Evolutionary conservation across 2,329 filamentous ascomycete species (phyloP).

Genomic region (Capronia coronata): DNA sequence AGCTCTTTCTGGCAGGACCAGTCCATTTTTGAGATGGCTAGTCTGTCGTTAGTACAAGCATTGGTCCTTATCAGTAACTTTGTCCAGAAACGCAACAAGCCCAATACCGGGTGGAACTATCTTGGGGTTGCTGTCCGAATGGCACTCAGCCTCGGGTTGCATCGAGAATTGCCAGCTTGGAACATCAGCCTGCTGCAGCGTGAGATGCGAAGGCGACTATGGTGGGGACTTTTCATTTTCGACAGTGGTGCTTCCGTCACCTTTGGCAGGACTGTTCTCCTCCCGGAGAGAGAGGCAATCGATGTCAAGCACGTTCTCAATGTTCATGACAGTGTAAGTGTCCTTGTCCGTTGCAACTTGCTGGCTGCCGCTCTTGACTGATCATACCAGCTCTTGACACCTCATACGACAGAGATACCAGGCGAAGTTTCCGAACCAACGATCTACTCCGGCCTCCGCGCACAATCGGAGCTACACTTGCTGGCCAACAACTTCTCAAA

Average conservation of each 20-base stretch:
- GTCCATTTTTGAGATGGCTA: slow-evolving; percentile 31
- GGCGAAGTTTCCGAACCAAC: background rate
- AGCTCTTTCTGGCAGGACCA: slow-evolving; percentile 17
- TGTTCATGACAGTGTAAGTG: slow-evolving; percentile 11
- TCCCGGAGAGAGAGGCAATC: slow-evolving; percentile 14
- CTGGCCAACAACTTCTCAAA: slow-evolving; percentile 30
- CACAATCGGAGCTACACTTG: slow-evolving; percentile 38
- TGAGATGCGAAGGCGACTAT: slow-evolving; percentile 15
- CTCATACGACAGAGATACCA: slow-evolving; percentile 5
- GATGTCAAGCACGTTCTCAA: slow-evolving; percentile 16
- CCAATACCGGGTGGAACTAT: slow-evolving; percentile 48
- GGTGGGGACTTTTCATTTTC: slow-evolving; percentile 20
- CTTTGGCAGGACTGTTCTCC: slow-evolving; percentile 14
- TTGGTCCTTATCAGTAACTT: slow-evolving; percentile 41
- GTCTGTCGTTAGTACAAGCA: slow-evolving; percentile 31
- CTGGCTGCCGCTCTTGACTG: background rate
- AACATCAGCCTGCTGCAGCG: slow-evolving; percentile 7
- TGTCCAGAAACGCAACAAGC: slow-evolving; percentile 46
- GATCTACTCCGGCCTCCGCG: slow-evolving; percentile 38
- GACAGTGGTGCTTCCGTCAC: slow-evolving; percentile 19
- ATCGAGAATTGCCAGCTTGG: slow-evolving; percentile 36
- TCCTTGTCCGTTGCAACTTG: background rate
- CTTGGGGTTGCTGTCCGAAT: slow-evolving; percentile 46
- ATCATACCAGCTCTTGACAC: slow-evolving; percentile 2
- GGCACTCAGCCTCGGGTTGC: slow-evolving; percentile 46